These are phyloP conservation scores for Ascochyta fabae DNA, from an alignment of 2,329 filamentous ascomycete genomes.

Conservation along the genomic window DNA sequence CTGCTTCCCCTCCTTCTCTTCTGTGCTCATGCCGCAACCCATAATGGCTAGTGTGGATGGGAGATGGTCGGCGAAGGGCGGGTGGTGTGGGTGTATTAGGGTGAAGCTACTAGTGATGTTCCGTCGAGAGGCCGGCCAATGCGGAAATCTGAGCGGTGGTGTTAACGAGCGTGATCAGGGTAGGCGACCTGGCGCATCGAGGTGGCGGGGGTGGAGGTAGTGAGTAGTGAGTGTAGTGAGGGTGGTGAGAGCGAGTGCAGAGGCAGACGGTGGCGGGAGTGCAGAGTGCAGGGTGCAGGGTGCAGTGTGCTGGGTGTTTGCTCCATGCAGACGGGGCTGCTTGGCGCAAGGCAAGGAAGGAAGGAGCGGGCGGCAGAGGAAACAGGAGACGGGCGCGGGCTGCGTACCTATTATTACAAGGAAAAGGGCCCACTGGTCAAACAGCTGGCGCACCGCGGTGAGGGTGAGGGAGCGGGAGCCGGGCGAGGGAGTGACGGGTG, in stretches of 20 bases:
- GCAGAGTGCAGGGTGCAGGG: not conserved
- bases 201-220: slow-evolving; percentile 1
- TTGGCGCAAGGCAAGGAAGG: slow-evolving; percentile 18
- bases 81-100: slow-evolving; percentile 35
- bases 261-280: not conserved
- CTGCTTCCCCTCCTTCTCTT: slow-evolving; percentile 99
- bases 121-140: slow-evolving; percentile 44
- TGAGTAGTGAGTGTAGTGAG: not conserved
- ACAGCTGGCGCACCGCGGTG: slow-evolving; percentile 6
- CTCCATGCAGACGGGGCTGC: slow-evolving; percentile 12
- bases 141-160: slow-evolving; percentile 35
- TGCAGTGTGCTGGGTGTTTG: not conserved
- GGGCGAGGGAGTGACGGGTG: slow-evolving; percentile 11
- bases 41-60: slow-evolving; percentile 65
- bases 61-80: not conserved
- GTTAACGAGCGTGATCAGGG: slow-evolving; percentile 8
- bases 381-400: not conserved
- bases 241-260: slow-evolving; percentile 1
- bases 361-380: slow-evolving; percentile 3
- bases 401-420: slow-evolving; percentile 43
- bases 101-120: slow-evolving; percentile 33
- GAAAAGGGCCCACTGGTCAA: slow-evolving; percentile 11
- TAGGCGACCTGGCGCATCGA: not conserved
- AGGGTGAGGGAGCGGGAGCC: not conserved
- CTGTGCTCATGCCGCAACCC: slow-evolving; percentile 99